phyloP scores from a whole-genome alignment of 176 grass and related monocot genomes.

The Ananas comosus region DNA sequence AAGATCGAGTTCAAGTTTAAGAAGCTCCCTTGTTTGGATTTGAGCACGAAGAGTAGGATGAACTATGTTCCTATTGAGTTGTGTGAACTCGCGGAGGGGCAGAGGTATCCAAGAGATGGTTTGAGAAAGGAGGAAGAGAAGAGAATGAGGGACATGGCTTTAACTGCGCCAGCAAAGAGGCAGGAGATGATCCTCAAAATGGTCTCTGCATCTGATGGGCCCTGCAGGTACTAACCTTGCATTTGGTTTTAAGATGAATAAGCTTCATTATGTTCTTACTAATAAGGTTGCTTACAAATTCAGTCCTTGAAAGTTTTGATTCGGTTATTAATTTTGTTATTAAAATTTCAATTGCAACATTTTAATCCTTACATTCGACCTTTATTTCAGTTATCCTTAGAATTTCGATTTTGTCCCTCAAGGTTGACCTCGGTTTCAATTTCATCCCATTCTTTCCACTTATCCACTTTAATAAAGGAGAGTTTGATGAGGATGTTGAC shows the following conservation, averaged over 20 bases:
- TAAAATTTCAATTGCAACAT: no score
- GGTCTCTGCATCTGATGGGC: conserved; percentile 34
- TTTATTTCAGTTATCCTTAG: no score
- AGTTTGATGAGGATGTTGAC: no score
- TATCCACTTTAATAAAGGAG: no score
- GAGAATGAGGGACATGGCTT: neutral
- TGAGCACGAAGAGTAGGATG: conserved; percentile 44
- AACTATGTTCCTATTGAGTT: conserved; percentile 52
- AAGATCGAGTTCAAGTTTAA: conserved; percentile 22
- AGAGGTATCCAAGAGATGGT: conserved; percentile 40
- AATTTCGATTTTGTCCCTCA: no score
- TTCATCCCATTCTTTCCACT: no score
- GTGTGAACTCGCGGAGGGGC: conserved; percentile 41
- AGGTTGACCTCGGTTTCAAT: no score
- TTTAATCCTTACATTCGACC: no score
- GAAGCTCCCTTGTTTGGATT: conserved; percentile 51
- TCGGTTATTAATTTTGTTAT: no score
- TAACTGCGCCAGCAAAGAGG: conserved; percentile 13
- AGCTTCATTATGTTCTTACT: neutral
- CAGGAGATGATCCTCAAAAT: conserved; percentile 23
- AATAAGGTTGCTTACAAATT: neutral
- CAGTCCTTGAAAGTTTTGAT: no score
- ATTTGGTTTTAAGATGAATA: neutral
- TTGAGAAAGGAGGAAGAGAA: conserved; percentile 18
- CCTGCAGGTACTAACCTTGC: conserved; percentile 37